These are phyloP conservation scores for Saccharomyces jurei DNA, from an alignment of 805 yeast species.

Conservation along the genomic window DNA sequence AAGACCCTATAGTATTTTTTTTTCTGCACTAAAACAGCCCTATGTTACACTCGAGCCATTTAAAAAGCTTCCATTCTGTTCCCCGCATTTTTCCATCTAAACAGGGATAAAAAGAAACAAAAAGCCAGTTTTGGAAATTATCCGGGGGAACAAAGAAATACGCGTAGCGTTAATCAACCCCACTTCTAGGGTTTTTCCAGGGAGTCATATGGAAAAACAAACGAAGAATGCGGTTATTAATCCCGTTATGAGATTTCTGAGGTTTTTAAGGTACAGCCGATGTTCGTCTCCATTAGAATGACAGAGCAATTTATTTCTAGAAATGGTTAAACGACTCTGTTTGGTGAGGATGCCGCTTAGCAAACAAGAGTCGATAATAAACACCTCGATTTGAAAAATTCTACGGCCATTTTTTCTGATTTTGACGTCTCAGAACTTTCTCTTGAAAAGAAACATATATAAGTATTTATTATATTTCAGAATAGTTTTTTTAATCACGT, in stretches of 20 bases:
- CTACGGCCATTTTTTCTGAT: not conserved
- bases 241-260: not conserved
- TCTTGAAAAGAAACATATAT: not conserved
- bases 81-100: not conserved
- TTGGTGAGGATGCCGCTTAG: not conserved
- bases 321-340: not conserved
- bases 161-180: not conserved
- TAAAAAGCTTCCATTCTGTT: not conserved
- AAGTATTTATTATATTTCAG: not conserved
- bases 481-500: not conserved
- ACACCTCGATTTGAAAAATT: not conserved
- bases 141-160: not conserved
- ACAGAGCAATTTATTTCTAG: not conserved
- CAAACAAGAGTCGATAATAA: not conserved
- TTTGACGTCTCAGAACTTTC: not conserved
- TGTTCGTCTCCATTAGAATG: not conserved
- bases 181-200: not conserved
- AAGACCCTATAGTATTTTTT: not conserved
- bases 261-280: not conserved
- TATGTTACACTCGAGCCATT: not conserved
- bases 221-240: not conserved
- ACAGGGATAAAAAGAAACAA: not conserved
- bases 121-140: not conserved
- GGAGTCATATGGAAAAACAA: not conserved
- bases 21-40: not conserved